Percentiles rank a stretch among this genome's conserved stretches.
These are phyloP conservation scores for Mucor mucedo DNA, from an alignment of 371 early-diverging fungal genomes.

Conservation along the genomic window DNA sequence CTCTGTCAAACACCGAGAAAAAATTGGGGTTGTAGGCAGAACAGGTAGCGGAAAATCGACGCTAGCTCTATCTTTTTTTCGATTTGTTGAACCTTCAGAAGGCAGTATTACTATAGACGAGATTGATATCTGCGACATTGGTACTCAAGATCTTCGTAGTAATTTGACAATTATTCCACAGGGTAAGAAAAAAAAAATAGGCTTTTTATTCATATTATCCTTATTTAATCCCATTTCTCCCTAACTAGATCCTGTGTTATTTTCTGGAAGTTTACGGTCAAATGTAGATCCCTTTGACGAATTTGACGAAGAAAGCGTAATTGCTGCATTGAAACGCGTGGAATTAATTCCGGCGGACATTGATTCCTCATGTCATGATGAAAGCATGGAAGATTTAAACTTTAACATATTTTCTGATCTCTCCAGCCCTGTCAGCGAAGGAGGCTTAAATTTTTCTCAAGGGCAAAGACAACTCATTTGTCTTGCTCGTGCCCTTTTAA, in stretches of 20 bases:
- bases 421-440: conserved; percentile 57
- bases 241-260: conserved; percentile 61
- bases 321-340: conserved; percentile 63
- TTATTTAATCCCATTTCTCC: background rate
- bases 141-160: conserved; percentile 70
- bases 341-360: background rate
- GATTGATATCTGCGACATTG: conserved; percentile 72
- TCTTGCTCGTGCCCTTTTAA: conserved; percentile 83
- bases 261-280: conserved; percentile 67
- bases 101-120: conserved; percentile 79
- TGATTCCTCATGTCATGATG: background rate
- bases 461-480: conserved; percentile 91
- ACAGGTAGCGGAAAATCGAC: conserved; percentile 84
- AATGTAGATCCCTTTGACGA: conserved; percentile 74
- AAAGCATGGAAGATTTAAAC: background rate
- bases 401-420: conserved; percentile 7
- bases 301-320: conserved; percentile 65
- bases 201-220: background rate
- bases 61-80: conserved; percentile 73
- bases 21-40: conserved; percentile 72
- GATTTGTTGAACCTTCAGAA: conserved; percentile 69
- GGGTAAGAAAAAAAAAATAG: conserved; percentile 9
- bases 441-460: conserved; percentile 83
- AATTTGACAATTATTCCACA: conserved; percentile 80
- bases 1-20: conserved; percentile 51